Conservation (phyloP, 2,329 filamentous ascomycete genomes). For the Aspergillus phoenicis region DNA sequence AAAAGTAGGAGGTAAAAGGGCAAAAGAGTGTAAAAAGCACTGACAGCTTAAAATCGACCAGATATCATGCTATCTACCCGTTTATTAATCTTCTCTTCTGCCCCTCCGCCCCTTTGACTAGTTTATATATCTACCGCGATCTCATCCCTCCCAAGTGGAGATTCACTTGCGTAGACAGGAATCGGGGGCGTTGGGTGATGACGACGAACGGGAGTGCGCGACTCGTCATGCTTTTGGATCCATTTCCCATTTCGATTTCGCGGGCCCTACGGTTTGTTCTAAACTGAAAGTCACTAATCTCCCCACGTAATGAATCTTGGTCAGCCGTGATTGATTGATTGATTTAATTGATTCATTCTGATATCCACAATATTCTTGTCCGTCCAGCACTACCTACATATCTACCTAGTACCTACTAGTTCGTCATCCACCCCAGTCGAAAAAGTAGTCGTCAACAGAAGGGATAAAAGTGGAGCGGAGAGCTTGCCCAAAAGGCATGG, state of each 20-base stretch:
- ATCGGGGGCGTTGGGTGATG: conserved; percentile 11
- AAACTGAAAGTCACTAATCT: too few relatives aligned
- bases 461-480: too few relatives aligned
- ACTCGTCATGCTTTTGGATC: conserved; percentile 8
- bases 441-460: too few relatives aligned
- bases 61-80: too few relatives aligned
- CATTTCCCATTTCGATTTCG: neutral
- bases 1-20: neutral
- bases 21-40: neutral
- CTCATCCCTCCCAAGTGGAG: neutral
- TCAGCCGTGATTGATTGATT: neutral
- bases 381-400: too few relatives aligned
- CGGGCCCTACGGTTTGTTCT: too few relatives aligned
- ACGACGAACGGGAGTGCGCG: conserved; percentile 10
- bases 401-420: too few relatives aligned
- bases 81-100: neutral
- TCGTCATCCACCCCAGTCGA: too few relatives aligned
- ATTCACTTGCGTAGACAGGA: conserved; percentile 10
- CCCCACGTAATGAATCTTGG: neutral
- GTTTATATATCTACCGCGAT: neutral
- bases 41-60: neutral
- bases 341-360: too few relatives aligned
- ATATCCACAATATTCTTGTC: too few relatives aligned
- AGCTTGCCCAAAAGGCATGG: too few relatives aligned
- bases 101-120: too few relatives aligned